phyloP scores from a whole-genome alignment of 2,329 filamentous ascomycete genomes.

The Grosmannia penicillata region DNA sequence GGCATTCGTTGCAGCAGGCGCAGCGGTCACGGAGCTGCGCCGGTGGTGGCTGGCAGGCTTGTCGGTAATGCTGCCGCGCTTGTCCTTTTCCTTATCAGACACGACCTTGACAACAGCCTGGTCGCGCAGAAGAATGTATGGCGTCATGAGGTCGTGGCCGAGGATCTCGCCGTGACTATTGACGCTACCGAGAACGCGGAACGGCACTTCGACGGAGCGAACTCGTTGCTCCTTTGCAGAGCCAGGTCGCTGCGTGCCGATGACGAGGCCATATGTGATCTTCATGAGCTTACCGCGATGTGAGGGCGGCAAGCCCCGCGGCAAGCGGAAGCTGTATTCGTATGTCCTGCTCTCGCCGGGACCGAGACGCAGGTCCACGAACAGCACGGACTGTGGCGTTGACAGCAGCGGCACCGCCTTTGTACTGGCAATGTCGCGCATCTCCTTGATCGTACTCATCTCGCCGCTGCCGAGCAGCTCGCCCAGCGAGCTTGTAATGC shows the following conservation, averaged over 20 bases:
- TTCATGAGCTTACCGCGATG: constrained; percentile 90
- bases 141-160: constrained; percentile 86
- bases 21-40: no score
- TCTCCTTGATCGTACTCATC: constrained; percentile 86
- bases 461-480: constrained; percentile 77
- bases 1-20: no score
- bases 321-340: constrained; percentile 74
- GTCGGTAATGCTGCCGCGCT: constrained; percentile 7
- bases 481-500: constrained; percentile 73
- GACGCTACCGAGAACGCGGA: constrained; percentile 84
- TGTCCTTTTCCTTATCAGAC: constrained; percentile 5
- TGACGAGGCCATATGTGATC: constrained; percentile 77
- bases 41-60: constrained; percentile 7
- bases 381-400: constrained; percentile 88
- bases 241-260: constrained; percentile 79
- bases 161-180: constrained; percentile 78
- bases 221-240: constrained; percentile 68
- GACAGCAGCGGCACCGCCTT: constrained; percentile 84
- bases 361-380: constrained; percentile 77
- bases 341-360: constrained; percentile 83
- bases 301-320: constrained; percentile 76
- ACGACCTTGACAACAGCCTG: constrained; percentile 48
- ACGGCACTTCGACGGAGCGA: constrained; percentile 81
- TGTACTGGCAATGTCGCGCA: constrained; percentile 75
- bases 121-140: constrained; percentile 79